phyloP scores from a whole-genome alignment of 2,329 filamentous ascomycete species.

The Tolypocladium tropicale region DNA sequence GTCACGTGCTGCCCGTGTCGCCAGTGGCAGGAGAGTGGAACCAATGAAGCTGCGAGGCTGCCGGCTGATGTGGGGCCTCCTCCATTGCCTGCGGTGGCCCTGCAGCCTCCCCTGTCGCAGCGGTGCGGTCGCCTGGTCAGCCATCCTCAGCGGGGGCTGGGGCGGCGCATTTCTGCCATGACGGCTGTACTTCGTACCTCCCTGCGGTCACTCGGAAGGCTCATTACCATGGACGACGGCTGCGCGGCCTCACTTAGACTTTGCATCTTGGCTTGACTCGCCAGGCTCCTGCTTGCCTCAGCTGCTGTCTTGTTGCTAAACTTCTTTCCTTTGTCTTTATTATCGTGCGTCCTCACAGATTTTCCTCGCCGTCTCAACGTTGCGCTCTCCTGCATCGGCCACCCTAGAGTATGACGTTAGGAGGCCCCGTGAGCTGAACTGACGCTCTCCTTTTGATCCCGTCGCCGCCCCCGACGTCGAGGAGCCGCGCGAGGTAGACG shows the following conservation, averaged over 20 bases:
- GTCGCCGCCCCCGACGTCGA: neutral
- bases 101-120: neutral
- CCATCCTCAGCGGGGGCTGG: constrained; percentile 10
- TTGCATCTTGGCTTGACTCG: neutral
- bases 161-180: neutral
- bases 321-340: neutral
- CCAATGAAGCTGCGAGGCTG: neutral
- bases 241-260: neutral
- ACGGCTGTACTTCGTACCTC: neutral
- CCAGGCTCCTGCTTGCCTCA: neutral
- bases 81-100: neutral
- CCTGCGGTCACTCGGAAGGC: neutral
- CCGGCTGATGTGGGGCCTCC: neutral
- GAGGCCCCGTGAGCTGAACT: neutral
- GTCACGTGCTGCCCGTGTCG: neutral
- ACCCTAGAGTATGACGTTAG: neutral
- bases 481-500: neutral
- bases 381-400: neutral
- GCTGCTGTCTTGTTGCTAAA: neutral
- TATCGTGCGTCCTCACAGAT: neutral
- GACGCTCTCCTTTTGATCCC: neutral
- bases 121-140: constrained; percentile 19
- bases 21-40: too few species aligned
- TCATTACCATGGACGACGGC: neutral
- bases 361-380: neutral